Conservation (phyloP, 1,284 basidiomycete species). For the Ganoderma leucocontextum region DNA sequence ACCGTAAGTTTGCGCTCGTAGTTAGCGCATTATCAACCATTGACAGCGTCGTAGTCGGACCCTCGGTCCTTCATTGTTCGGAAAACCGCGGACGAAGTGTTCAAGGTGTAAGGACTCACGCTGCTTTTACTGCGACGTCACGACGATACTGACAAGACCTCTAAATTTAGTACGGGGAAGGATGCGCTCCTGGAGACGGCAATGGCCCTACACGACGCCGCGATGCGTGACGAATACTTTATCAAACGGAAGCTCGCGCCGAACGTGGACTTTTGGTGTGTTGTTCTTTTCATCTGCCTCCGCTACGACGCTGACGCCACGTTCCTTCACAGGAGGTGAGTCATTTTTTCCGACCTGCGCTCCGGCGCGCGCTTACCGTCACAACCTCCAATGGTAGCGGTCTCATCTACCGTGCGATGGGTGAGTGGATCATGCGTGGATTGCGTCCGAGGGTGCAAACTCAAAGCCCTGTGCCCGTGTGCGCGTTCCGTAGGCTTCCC, state of each 20-base stretch:
- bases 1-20: slow-evolving; percentile 57
- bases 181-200: slow-evolving; percentile 87
- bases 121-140: background rate
- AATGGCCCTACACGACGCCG: slow-evolving; percentile 86
- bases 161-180: slow-evolving; percentile 68
- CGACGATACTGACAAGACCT: background rate
- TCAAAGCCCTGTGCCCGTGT: slow-evolving; percentile 15
- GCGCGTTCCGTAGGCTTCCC: slow-evolving; percentile 70
- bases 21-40: background rate
- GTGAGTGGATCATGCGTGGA: slow-evolving; percentile 49
- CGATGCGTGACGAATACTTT: slow-evolving; percentile 90
- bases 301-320: slow-evolving; percentile 25
- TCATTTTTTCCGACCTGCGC: background rate
- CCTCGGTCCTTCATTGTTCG: slow-evolving; percentile 89
- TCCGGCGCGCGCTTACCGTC: slow-evolving; percentile 16
- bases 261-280: slow-evolving; percentile 86
- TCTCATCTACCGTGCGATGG: slow-evolving; percentile 88
- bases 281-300: slow-evolving; percentile 17
- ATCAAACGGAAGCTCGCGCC: slow-evolving; percentile 78
- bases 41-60: slow-evolving; percentile 66
- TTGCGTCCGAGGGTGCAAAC: slow-evolving; percentile 17
- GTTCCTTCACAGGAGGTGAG: slow-evolving; percentile 54
- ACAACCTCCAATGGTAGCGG: slow-evolving; percentile 57
- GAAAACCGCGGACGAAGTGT: slow-evolving; percentile 88
- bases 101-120: slow-evolving; percentile 68